Conservation (phyloP, 306 rosid species). For the Prunus kanzakura region DNA sequence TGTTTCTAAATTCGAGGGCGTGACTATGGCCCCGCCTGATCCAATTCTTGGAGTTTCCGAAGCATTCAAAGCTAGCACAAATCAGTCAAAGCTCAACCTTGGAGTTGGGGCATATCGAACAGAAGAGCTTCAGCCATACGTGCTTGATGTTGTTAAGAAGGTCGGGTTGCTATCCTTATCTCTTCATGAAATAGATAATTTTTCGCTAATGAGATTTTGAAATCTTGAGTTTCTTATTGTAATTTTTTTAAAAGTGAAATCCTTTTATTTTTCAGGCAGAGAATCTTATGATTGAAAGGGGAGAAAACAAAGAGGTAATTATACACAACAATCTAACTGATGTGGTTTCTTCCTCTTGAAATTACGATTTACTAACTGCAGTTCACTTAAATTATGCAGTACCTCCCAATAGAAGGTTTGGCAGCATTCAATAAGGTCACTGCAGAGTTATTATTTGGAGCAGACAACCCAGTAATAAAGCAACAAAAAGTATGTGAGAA, state of each 20-base stretch:
- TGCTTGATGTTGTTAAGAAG: conserved; percentile 89
- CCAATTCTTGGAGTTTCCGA: conserved; percentile 99
- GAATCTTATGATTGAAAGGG: conserved; percentile 82
- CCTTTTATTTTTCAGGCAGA: conserved; percentile 55
- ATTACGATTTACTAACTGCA: conserved; percentile 23
- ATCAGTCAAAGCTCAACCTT: conserved; percentile 77
- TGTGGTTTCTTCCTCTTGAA: conserved; percentile 10
- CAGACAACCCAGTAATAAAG: conserved; percentile 71
- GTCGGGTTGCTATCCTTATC: conserved; percentile 27
- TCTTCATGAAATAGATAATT: neutral
- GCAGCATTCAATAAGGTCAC: conserved; percentile 95
- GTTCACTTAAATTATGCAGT: conserved; percentile 43
- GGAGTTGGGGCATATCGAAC: conserved; percentile 98
- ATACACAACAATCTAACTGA: conserved; percentile 12
- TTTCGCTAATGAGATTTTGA: neutral
- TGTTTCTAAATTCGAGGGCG: conserved; percentile 83
- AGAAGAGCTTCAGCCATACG: conserved; percentile 85
- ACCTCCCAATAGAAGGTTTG: conserved; percentile 97
- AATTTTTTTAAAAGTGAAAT: neutral
- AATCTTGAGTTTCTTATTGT: neutral
- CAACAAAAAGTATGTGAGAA: conserved; percentile 60
- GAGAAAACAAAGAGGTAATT: conserved; percentile 92
- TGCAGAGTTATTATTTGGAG: conserved; percentile 85
- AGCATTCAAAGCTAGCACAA: conserved; percentile 77
- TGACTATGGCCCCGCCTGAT: conserved; percentile 95